A percentile compares a stretch with the other conserved stretches of the same genome.
Evolutionary conservation across 2,329 filamentous ascomycete genomes (phyloP).

Genomic region (Cladosporium sphaerospermum): DNA sequence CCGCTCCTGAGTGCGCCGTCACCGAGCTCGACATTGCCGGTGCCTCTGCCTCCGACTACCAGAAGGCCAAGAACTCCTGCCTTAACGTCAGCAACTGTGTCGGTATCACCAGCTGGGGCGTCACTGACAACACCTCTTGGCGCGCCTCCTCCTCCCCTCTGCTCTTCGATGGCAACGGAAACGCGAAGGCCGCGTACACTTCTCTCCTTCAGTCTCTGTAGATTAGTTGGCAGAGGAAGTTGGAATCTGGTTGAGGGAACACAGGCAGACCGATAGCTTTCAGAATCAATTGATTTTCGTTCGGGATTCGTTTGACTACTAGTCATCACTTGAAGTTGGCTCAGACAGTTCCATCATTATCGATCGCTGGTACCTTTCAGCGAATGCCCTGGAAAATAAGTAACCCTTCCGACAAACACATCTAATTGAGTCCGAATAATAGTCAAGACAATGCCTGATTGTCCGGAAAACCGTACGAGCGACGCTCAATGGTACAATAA

Average conservation of each 20-base stretch:
- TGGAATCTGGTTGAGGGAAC: background rate
- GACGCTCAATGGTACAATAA: too few species aligned
- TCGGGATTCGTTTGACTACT: too few species aligned
- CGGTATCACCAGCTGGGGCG: conserved; percentile 47
- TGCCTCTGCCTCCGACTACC: conserved; percentile 52
- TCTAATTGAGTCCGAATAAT: too few species aligned
- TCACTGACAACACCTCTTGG: conserved; percentile 27
- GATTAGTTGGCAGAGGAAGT: background rate
- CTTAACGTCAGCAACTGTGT: conserved; percentile 54
- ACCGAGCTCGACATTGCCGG: conserved; percentile 63
- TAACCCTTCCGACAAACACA: too few species aligned
- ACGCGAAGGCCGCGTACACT: conserved; percentile 38
- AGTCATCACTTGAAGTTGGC: too few species aligned
- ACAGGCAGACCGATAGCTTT: too few species aligned
- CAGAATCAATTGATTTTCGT: too few species aligned
- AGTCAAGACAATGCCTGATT: too few species aligned
- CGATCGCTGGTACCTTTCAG: too few species aligned
- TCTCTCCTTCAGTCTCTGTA: conserved; percentile 19
- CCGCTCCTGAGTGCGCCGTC: conserved; percentile 53
- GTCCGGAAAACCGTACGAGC: too few species aligned
- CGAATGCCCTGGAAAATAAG: too few species aligned
- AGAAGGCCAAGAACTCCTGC: conserved; percentile 51
- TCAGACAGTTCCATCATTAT: too few species aligned
- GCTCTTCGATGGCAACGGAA: conserved; percentile 37
- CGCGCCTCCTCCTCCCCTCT: conserved; percentile 32